phyloP scores from a whole-genome alignment of 768 basidiomycete species.

The Filobasidium wieringae region DNA sequence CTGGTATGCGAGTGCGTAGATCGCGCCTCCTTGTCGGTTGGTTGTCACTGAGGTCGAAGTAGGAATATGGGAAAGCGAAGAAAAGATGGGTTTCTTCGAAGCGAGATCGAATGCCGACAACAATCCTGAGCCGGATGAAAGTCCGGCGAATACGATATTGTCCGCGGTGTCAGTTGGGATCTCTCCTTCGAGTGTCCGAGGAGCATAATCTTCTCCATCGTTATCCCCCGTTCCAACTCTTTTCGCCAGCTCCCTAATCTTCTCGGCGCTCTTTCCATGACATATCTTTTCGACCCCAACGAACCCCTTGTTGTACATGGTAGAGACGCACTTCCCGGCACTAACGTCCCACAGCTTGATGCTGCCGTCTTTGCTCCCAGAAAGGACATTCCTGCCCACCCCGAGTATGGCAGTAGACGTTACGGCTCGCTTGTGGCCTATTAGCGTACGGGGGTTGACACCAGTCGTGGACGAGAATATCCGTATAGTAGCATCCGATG shows the following conservation, averaged over 20 bases:
- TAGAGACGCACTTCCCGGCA: constrained; percentile 44
- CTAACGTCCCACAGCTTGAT: constrained; percentile 64
- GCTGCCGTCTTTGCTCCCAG: constrained; percentile 56
- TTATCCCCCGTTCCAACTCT: constrained; percentile 8
- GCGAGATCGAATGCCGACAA: constrained; percentile 52
- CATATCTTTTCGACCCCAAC: constrained; percentile 44
- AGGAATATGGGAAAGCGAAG: constrained; percentile 26
- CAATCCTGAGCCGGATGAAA: constrained; percentile 44
- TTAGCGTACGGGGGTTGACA: constrained; percentile 51
- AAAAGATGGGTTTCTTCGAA: constrained; percentile 29
- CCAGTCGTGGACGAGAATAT: constrained; percentile 53
- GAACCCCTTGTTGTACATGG: constrained; percentile 42
- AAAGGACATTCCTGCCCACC: constrained; percentile 56
- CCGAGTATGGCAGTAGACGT: constrained; percentile 56
- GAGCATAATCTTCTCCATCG: not conserved
- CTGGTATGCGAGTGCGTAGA: constrained; percentile 44
- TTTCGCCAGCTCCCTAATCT: constrained; percentile 12
- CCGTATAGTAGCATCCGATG: constrained; percentile 55
- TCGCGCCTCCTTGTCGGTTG: constrained; percentile 26
- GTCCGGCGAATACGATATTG: constrained; percentile 48
- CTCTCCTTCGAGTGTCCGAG: constrained; percentile 4
- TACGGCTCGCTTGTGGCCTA: constrained; percentile 55
- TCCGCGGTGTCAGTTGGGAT: constrained; percentile 4
- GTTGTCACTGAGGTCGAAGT: constrained; percentile 18
- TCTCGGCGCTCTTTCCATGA: constrained; percentile 40